Evolutionary conservation across 2,329 filamentous ascomycete genomes (phyloP).

Genomic region (Aspergillus quadrilineatus): DNA sequence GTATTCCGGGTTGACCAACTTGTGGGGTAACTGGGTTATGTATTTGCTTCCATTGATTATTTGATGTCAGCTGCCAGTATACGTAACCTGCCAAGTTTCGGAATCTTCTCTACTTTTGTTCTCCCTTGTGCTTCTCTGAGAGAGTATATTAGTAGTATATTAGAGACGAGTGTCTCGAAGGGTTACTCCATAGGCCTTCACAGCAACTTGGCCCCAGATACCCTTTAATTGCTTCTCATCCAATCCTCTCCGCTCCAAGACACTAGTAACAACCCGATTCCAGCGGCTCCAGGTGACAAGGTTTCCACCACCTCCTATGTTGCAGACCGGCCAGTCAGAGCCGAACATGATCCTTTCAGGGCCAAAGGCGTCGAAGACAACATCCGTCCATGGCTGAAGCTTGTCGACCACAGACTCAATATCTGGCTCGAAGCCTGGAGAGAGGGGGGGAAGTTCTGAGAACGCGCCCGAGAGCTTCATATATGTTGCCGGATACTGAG

Average conservation of each 20-base stretch:
- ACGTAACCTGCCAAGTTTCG: neutral
- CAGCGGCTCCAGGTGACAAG: slow-evolving; percentile 71
- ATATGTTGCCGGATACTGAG: slow-evolving; percentile 65
- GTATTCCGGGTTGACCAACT: slow-evolving; percentile 6
- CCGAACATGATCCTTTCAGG: slow-evolving; percentile 78
- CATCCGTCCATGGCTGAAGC: slow-evolving; percentile 69
- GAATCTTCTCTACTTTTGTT: neutral
- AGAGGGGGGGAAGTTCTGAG: slow-evolving; percentile 66
- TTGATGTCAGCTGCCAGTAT: neutral
- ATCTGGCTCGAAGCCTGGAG: slow-evolving; percentile 19
- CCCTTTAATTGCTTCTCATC: slow-evolving; percentile 60
- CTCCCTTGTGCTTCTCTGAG: no score
- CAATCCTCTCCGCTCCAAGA: slow-evolving; percentile 56
- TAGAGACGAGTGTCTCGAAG: slow-evolving; percentile 11
- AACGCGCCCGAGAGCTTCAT: slow-evolving; percentile 92
- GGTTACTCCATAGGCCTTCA: slow-evolving; percentile 61
- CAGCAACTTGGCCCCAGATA: slow-evolving; percentile 72
- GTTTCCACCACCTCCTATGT: slow-evolving; percentile 59
- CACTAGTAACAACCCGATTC: slow-evolving; percentile 66
- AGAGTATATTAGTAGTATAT: neutral
- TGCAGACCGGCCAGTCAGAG: slow-evolving; percentile 92
- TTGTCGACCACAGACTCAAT: slow-evolving; percentile 50
- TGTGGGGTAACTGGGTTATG: slow-evolving; percentile 14
- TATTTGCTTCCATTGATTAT: neutral
- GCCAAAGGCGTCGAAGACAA: slow-evolving; percentile 71